phyloP scores from a whole-genome alignment of 768 basidiomycete genomes.

The Exsudoporus frostii region DNA sequence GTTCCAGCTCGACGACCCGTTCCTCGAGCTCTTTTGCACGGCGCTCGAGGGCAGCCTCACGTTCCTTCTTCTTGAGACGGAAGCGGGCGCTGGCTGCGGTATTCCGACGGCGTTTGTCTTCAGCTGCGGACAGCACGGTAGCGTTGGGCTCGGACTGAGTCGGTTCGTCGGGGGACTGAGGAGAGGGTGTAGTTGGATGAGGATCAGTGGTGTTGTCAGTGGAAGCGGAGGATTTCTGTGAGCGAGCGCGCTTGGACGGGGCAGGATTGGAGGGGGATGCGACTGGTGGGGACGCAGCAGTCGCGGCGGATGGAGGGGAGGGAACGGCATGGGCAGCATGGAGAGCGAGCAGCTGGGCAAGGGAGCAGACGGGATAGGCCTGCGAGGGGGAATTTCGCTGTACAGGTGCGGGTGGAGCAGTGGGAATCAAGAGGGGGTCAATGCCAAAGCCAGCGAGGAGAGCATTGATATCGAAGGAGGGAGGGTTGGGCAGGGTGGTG shows the following conservation, averaged over 20 bases:
- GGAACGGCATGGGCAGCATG: constrained; percentile 39
- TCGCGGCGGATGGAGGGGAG: constrained; percentile 14
- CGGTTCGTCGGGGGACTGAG: constrained; percentile 30
- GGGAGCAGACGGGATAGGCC: constrained; percentile 43
- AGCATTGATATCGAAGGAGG: constrained; percentile 42
- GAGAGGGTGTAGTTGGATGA: constrained; percentile 27
- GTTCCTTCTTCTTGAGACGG: constrained; percentile 93
- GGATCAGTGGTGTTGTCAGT: constrained; percentile 8
- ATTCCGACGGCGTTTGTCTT: constrained; percentile 92
- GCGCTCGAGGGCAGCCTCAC: constrained; percentile 84
- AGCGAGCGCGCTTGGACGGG: constrained; percentile 51
- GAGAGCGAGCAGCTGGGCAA: constrained; percentile 68
- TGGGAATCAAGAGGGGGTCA: constrained; percentile 40
- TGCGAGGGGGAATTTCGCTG: constrained; percentile 27
- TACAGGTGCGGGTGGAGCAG: constrained; percentile 20
- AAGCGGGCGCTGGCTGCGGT: constrained; percentile 93
- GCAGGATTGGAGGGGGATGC: constrained; percentile 18
- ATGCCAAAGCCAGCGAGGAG: constrained; percentile 39
- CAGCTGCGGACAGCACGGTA: constrained; percentile 49
- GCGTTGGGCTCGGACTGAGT: constrained; percentile 9
- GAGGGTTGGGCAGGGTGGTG: constrained; percentile 36
- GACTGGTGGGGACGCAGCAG: constrained; percentile 14
- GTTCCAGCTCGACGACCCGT: constrained; percentile 77
- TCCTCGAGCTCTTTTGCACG: constrained; percentile 82
- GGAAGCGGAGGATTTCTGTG: constrained; percentile 47